Percentiles rank a stretch among this genome's conserved stretches.
phyloP scores from a whole-genome alignment of 1,139 yeast genomes.

The Nadsonia starkeyi-henricii region DNA sequence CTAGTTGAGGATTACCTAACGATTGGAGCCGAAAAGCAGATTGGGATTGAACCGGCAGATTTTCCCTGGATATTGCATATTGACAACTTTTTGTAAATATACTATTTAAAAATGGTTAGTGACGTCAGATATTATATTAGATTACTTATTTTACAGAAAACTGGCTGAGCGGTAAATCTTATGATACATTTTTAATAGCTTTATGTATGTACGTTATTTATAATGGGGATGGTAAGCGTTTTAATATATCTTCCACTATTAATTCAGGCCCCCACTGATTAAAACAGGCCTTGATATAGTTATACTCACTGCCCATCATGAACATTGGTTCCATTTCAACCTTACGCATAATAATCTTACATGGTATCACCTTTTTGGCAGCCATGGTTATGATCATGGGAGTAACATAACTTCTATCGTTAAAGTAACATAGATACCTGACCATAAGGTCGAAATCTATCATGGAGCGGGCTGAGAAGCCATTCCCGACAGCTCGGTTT shows the following conservation, averaged over 20 bases:
- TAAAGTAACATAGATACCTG: conserved; percentile 29
- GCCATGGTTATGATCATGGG: conserved; percentile 38
- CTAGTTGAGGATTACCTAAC: too few relatives aligned
- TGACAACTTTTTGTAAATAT: too few relatives aligned
- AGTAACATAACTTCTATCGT: conserved; percentile 30
- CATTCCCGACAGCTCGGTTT: conserved; percentile 37
- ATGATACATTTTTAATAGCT: too few relatives aligned
- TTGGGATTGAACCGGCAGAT: too few relatives aligned
- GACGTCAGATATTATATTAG: too few relatives aligned
- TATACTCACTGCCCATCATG: neutral
- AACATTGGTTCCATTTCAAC: neutral
- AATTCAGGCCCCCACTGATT: neutral
- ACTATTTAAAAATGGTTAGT: too few relatives aligned
- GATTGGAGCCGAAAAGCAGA: too few relatives aligned
- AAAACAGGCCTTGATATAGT: neutral
- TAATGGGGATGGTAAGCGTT: neutral
- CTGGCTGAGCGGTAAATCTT: too few relatives aligned
- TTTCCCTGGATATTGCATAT: too few relatives aligned
- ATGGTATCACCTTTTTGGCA: conserved; percentile 33
- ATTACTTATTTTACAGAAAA: too few relatives aligned
- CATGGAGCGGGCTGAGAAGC: conserved; percentile 34
- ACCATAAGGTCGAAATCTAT: conserved; percentile 30
- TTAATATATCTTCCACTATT: neutral
- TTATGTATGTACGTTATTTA: neutral
- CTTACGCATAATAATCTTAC: conserved; percentile 9